These are phyloP conservation scores for Leucosporidium yakuticum DNA, from an alignment of 768 basidiomycete species.

Conservation along the genomic window DNA sequence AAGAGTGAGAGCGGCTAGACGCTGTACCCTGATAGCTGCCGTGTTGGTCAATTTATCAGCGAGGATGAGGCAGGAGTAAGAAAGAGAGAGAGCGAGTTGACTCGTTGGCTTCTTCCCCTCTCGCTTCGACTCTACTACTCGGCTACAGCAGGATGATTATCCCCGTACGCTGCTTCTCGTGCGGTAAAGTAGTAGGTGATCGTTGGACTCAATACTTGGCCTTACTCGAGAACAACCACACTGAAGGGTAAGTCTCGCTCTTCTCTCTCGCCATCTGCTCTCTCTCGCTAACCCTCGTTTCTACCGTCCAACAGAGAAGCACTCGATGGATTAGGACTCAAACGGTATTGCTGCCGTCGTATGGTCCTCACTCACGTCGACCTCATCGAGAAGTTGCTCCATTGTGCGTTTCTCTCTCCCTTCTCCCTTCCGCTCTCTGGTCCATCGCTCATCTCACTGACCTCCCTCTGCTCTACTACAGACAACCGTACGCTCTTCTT, in stretches of 20 bases:
- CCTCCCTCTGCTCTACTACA: not conserved
- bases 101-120: too few relatives aligned
- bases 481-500: not conserved
- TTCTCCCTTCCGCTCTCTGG: not conserved
- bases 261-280: conserved; percentile 11
- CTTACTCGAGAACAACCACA: conserved; percentile 68
- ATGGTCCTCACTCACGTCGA: conserved; percentile 98
- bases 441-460: not conserved
- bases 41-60: too few relatives aligned
- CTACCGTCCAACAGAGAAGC: conserved; percentile 60
- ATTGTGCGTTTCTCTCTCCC: conserved; percentile 58
- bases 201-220: conserved; percentile 81
- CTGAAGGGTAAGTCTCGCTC: conserved; percentile 66
- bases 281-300: not conserved
- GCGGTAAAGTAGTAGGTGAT: conserved; percentile 91
- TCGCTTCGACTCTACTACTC: too few relatives aligned
- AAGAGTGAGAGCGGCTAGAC: too few relatives aligned
- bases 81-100: too few relatives aligned
- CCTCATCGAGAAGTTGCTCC: conserved; percentile 90
- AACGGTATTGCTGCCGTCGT: conserved; percentile 89
- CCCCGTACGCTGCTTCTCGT: conserved; percentile 58
- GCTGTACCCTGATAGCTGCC: too few relatives aligned
- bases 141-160: conserved; percentile 57
- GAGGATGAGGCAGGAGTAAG: too few relatives aligned
- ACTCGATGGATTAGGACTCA: conserved; percentile 78